These are phyloP conservation scores for Luzula sylvatica DNA, from an alignment of 176 grass and related monocot genomes.

Conservation along the genomic window DNA sequence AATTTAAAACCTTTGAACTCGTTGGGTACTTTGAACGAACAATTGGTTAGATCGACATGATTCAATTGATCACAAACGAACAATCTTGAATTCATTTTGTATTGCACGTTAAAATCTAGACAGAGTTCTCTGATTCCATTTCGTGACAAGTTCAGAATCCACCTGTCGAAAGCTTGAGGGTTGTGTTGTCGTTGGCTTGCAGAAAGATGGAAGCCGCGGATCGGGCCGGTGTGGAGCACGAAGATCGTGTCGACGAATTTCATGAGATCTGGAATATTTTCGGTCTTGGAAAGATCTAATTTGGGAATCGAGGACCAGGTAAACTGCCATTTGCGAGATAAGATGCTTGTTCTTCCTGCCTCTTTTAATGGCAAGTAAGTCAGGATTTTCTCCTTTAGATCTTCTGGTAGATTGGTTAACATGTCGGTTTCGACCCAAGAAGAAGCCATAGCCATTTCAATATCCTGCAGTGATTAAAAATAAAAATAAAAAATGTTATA, in stretches of 20 bases:
- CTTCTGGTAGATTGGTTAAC: not conserved
- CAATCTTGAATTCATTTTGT: not conserved
- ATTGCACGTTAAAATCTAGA: not conserved
- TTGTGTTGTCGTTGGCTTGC: not conserved
- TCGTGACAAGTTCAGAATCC: not conserved
- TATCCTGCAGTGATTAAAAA: too few species aligned
- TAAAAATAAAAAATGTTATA: too few species aligned
- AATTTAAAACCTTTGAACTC: not conserved
- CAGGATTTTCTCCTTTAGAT: slow-evolving; percentile 1
- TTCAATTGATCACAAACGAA: not conserved
- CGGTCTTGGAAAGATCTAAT: not conserved
- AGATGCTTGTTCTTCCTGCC: slow-evolving; percentile 13
- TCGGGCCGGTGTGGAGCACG: not conserved
- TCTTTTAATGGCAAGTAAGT: not conserved
- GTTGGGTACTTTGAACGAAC: not conserved
- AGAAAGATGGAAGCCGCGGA: not conserved
- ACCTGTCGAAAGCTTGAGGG: not conserved
- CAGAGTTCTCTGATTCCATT: not conserved
- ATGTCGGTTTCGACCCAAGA: not conserved
- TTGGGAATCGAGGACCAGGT: slow-evolving; percentile 3
- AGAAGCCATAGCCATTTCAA: too few species aligned
- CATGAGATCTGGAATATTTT: not conserved
- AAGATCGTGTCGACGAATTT: not conserved
- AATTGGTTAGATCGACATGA: not conserved
- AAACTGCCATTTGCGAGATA: slow-evolving; percentile 2